A percentile compares a stretch with the other conserved stretches of the same genome.
Conservation (phyloP, 2,329 filamentous ascomycete genomes). For the Raffaelea ambrosiae region DNA sequence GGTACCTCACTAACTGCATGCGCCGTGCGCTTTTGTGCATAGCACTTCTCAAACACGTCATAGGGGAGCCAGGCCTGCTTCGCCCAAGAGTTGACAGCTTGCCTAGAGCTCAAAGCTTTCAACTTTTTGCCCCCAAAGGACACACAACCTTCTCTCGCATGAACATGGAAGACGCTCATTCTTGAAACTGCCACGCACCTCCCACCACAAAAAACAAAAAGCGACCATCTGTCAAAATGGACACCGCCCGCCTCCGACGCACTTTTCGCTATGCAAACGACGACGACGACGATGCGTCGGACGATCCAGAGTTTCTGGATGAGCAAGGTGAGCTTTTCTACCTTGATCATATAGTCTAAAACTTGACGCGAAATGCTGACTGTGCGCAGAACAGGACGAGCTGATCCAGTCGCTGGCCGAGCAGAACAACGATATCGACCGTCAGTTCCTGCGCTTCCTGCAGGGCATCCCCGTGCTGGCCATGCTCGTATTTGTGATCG, state of each 20-base stretch:
- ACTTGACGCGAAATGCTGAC: neutral
- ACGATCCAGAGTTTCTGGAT: constrained; percentile 57
- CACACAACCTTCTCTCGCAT: too few relatives aligned
- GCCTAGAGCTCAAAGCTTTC: too few relatives aligned
- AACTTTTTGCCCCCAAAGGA: too few relatives aligned
- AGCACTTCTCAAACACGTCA: too few relatives aligned
- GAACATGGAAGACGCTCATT: too few relatives aligned
- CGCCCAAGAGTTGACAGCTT: too few relatives aligned
- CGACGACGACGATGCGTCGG: constrained; percentile 45
- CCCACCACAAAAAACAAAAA: neutral
- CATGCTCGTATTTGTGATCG: constrained; percentile 21
- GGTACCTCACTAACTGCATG: too few relatives aligned
- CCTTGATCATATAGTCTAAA: neutral
- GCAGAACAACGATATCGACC: constrained; percentile 50
- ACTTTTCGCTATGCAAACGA: constrained; percentile 70
- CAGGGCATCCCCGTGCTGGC: constrained; percentile 32
- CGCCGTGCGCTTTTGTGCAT: too few relatives aligned
- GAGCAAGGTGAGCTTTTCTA: constrained; percentile 52
- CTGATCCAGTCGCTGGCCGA: constrained; percentile 47
- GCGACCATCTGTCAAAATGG: constrained; percentile 13
- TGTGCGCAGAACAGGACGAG: constrained; percentile 49
- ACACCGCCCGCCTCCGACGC: constrained; percentile 56
- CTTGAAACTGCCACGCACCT: too few relatives aligned
- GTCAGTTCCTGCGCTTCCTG: constrained; percentile 49
- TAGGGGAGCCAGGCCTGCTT: too few relatives aligned